Conservation (phyloP, 2,329 filamentous ascomycete species). For the Alternaria triticina region DNA sequence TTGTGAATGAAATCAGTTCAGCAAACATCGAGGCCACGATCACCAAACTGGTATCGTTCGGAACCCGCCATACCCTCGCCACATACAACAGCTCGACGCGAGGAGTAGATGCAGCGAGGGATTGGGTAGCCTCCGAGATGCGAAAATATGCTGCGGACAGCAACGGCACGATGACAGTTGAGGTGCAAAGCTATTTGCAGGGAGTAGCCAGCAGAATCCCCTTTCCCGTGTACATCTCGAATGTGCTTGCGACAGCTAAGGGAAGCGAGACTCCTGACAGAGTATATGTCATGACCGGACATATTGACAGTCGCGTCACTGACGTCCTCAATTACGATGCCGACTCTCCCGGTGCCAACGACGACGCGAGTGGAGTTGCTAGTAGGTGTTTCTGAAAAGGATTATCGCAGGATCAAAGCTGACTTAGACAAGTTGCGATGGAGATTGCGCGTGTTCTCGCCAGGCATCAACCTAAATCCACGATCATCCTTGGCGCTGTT, state of each 20-base stretch:
- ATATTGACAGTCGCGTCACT: constrained; percentile 62
- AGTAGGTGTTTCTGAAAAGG: constrained; percentile 26
- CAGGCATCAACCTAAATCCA: constrained; percentile 56
- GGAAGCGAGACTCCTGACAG: constrained; percentile 57
- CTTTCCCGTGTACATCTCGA: constrained; percentile 60
- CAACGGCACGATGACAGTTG: constrained; percentile 60
- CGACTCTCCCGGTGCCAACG: constrained; percentile 64
- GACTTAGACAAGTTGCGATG: constrained; percentile 51
- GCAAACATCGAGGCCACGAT: constrained; percentile 59
- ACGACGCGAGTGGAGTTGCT: constrained; percentile 63
- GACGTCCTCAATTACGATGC: constrained; percentile 59
- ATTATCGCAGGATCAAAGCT: background rate
- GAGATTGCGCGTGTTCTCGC: constrained; percentile 63
- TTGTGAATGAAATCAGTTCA: constrained; percentile 51
- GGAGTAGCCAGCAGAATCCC: constrained; percentile 54
- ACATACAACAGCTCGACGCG: constrained; percentile 58
- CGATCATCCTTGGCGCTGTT: constrained; percentile 63
- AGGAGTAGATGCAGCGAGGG: constrained; percentile 63
- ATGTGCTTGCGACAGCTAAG: constrained; percentile 57
- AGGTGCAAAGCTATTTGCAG: constrained; percentile 61
- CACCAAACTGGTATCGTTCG: constrained; percentile 62
- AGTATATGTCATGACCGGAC: constrained; percentile 62
- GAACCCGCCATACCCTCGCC: constrained; percentile 64
- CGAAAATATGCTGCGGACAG: constrained; percentile 55
- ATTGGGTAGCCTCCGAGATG: constrained; percentile 63